These are phyloP conservation scores for Triangularia verruculosa DNA, from an alignment of 2,329 filamentous ascomycete species.

Conservation along the genomic window DNA sequence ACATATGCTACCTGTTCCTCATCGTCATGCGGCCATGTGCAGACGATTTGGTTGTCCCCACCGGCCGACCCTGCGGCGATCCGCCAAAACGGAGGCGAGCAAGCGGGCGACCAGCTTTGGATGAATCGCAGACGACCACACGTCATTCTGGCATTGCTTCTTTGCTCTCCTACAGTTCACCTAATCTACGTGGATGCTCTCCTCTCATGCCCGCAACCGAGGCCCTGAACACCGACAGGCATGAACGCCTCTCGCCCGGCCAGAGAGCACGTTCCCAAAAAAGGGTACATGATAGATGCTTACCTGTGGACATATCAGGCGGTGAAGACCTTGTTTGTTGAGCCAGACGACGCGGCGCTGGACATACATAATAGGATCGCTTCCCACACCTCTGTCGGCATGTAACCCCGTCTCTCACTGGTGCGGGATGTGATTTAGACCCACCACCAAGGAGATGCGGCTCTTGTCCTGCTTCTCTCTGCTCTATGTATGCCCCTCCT, in stretches of 20 bases:
- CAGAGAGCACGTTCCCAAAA: not conserved
- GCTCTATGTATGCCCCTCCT: not conserved
- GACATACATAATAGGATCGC: conserved; percentile 1
- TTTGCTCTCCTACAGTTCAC: not conserved
- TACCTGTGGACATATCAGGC: not conserved
- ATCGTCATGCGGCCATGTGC: not conserved
- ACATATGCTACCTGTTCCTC: not conserved
- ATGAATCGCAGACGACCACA: not conserved
- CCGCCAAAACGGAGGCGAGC: not conserved
- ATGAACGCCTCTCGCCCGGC: not conserved
- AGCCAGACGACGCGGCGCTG: not conserved
- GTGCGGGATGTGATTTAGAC: not conserved
- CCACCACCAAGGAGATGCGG: not conserved
- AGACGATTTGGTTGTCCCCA: not conserved
- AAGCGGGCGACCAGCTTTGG: not conserved
- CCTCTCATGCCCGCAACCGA: not conserved
- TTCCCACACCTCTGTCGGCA: not conserved
- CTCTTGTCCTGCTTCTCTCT: not conserved
- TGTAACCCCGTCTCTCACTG: not conserved
- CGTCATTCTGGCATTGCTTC: not conserved
- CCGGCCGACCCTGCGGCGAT: not conserved
- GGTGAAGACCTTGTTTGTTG: not conserved
- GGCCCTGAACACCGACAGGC: not conserved
- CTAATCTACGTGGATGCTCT: not conserved
- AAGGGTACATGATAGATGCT: not conserved